Base-by-base conservation (phyloP, 768 basidiomycete genomes). In the Lactifluus echinatus region DNA sequence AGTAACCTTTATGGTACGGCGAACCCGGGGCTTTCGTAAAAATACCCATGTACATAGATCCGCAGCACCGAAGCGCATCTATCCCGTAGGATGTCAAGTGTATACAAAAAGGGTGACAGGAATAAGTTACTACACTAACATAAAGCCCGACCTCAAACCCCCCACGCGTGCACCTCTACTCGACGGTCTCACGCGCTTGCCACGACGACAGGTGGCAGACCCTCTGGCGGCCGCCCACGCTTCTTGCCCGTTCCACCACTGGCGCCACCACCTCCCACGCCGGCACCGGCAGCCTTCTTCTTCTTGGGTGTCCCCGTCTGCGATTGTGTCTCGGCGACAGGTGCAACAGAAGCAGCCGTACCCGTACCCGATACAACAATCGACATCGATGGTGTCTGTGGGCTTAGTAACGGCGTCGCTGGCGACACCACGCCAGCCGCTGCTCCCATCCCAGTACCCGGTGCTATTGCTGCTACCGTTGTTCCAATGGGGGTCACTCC, bases 121-220 rank as follows among this genome's bases (percentile, higher is more conserved):
- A 53, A 58, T 58, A 58, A 58, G 57, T 59, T 59, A 53, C 52
- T 46, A 29, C 57, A 29, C 52, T n/a, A 58, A 53, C 47, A 48
- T 23, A 29, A 28, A 44, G 14, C n/a, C 43, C 19, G 19, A 15
- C 36, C 44, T 4, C 56, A 19, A n/a, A 11, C 19, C 31, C 19
- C 31, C 2, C 40, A 31, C n/a, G 40, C 11, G 11, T 8, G 39
- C 39, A 19, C 23, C 14, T 23, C 33, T 14, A 44, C 21, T 12
- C 17, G 2, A 6, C 37, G 15, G 8, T 15, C 50, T 59, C 54
- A 70, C 21, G 70, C 70, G 53, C 66, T 70, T 34, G 71, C 67
- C 39, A 69, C 63, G 15, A 72, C 66, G 17, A 69, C 66, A 14
- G 68, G 65, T 42, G 70, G 67, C 3, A 63, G 56, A 17, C 53